Percentiles rank a stretch among this genome's conserved stretches.
These are phyloP conservation scores for Fomitopsis pinicola DNA, from an alignment of 1,284 basidiomycete genomes.

Conservation along the genomic window DNA sequence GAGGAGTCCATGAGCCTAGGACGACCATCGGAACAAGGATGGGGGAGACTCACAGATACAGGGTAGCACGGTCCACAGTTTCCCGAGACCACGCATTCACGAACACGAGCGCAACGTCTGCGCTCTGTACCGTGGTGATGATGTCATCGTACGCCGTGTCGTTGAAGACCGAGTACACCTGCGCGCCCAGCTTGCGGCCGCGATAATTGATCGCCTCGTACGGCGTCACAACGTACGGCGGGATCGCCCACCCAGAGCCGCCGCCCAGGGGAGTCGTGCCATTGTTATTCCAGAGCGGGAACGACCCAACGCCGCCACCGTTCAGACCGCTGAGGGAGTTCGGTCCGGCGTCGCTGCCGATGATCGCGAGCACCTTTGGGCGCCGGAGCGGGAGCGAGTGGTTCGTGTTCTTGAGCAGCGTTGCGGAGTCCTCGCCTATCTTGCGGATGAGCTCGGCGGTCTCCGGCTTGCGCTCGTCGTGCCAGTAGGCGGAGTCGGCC, in stretches of 20 bases:
- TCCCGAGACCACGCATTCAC: conserved; percentile 48
- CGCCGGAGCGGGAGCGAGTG: conserved; percentile 47
- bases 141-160: neutral
- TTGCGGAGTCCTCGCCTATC: conserved; percentile 51
- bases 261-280: conserved; percentile 67
- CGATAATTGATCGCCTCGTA: conserved; percentile 38
- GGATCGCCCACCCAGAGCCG: conserved; percentile 42
- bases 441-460: conserved; percentile 31
- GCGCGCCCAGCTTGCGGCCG: conserved; percentile 32
- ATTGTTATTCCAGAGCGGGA: conserved; percentile 36
- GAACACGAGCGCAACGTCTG: conserved; percentile 51
- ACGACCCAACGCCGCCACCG: conserved; percentile 26
- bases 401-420: conserved; percentile 63
- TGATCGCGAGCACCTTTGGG: conserved; percentile 9
- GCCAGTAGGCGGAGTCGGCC: conserved; percentile 19
- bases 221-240: conserved; percentile 44
- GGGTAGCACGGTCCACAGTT: conserved; percentile 38
- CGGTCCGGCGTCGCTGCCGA: conserved; percentile 24
- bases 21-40: neutral
- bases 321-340: conserved; percentile 27
- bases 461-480: conserved; percentile 14
- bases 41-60: neutral
- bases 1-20: too few species aligned
- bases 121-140: neutral
- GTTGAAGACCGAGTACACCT: conserved; percentile 9